A percentile compares a stretch with the other conserved stretches of the same genome.
These are phyloP conservation scores for Chlorella sp. DNA, from an alignment of 139 green algal species.

Conservation along the genomic window DNA sequence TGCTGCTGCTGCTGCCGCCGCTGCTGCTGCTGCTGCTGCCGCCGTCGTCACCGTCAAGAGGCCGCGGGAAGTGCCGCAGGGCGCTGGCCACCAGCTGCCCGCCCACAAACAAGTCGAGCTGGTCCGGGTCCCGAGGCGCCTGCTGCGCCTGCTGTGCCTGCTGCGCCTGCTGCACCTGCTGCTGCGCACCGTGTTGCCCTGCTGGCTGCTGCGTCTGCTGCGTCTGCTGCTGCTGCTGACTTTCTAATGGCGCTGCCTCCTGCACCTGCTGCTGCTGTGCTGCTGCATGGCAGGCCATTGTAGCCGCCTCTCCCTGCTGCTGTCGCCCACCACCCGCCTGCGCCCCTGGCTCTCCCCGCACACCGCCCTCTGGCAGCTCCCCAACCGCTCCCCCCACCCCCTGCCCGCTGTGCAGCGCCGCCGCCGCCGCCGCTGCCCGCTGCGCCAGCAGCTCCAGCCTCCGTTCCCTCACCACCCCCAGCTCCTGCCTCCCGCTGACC, in stretches of 20 bases:
- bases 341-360: neutral
- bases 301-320: neutral
- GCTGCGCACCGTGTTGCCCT: neutral
- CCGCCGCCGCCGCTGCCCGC: neutral
- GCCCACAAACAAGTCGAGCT: slow-evolving; percentile 35
- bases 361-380: neutral
- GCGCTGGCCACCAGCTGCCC: slow-evolving; percentile 43
- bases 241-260: neutral
- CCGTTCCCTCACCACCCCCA: slow-evolving; percentile 48
- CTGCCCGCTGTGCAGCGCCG: neutral
- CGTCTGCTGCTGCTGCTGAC: neutral
- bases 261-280: neutral
- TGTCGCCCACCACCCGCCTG: neutral
- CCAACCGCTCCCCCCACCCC: neutral
- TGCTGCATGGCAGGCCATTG: too few relatives aligned
- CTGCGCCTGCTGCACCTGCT: neutral
- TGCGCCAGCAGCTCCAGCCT: slow-evolving; percentile 14
- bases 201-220: neutral
- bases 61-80: slow-evolving; percentile 20
- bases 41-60: neutral
- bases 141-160: neutral
- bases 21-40: neutral
- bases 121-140: slow-evolving; percentile 10
- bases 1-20: neutral
- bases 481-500: slow-evolving; percentile 44